Percentiles rank a stretch among this genome's conserved stretches.
Conservation (phyloP, 2,329 filamentous ascomycete genomes). For the Aureobasidium leucospermi region DNA sequence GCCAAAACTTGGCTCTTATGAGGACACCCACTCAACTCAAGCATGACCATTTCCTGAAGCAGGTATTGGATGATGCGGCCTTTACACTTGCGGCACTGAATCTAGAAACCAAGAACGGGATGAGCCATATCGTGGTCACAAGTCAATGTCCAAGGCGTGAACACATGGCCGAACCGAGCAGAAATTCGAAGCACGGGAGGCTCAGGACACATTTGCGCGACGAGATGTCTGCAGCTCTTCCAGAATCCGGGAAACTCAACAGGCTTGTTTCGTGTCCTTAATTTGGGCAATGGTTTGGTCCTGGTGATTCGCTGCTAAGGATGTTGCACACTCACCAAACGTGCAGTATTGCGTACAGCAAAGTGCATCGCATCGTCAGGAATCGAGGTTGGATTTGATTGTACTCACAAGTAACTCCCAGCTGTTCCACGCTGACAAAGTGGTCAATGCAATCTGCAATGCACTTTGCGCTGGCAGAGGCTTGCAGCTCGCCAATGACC, state of each 20-base stretch:
- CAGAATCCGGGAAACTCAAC: background rate
- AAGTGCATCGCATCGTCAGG: background rate
- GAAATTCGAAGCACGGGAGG: background rate
- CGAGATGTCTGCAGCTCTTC: background rate
- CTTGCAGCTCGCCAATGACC: background rate
- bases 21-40: conserved; percentile 2
- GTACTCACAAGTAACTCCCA: background rate
- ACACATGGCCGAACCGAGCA: background rate
- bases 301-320: background rate
- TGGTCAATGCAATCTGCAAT: background rate
- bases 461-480: conserved; percentile 7
- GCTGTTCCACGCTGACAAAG: background rate
- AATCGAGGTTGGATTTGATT: background rate
- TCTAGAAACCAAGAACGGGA: background rate
- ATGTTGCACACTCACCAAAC: background rate
- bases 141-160: background rate
- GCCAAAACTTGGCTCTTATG: background rate
- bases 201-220: background rate
- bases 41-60: background rate
- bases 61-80: background rate
- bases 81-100: background rate
- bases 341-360: background rate
- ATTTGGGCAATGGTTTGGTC: background rate
- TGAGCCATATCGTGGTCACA: background rate
- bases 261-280: background rate